Conservation (phyloP, 106 monocot genomes). For the Platanthera guangdongensis region DNA sequence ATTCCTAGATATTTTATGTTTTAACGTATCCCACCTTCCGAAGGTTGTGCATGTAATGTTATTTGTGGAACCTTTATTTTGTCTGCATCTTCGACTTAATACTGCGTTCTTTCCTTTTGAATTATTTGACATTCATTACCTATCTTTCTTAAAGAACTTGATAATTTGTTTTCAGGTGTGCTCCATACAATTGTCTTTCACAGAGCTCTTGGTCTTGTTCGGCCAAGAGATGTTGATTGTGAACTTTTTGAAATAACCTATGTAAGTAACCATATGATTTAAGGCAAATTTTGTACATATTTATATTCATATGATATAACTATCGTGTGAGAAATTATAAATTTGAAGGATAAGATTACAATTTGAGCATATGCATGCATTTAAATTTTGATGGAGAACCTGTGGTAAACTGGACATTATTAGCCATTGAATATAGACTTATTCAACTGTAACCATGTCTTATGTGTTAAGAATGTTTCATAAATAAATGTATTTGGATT, state of each 20-base stretch:
- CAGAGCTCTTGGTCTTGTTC: conserved; percentile 87
- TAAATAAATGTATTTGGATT: too few species aligned
- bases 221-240: conserved; percentile 88
- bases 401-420: neutral
- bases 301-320: neutral
- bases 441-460: neutral
- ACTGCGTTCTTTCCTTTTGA: neutral
- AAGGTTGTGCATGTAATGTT: too few species aligned
- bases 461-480: too few species aligned
- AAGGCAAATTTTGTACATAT: neutral
- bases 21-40: too few species aligned
- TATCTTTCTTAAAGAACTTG: neutral
- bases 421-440: neutral
- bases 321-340: neutral
- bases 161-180: conserved; percentile 56
- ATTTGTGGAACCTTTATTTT: too few species aligned
- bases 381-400: neutral
- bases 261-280: conserved; percentile 35
- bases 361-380: neutral
- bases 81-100: too few species aligned
- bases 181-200: conserved; percentile 94
- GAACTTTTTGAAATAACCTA: conserved; percentile 96
- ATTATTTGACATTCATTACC: neutral
- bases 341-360: neutral
- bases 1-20: too few species aligned